Evolutionary conservation across 2,329 filamentous ascomycete species (phyloP).

Genomic region (Penicillium sclerotigenum): DNA sequence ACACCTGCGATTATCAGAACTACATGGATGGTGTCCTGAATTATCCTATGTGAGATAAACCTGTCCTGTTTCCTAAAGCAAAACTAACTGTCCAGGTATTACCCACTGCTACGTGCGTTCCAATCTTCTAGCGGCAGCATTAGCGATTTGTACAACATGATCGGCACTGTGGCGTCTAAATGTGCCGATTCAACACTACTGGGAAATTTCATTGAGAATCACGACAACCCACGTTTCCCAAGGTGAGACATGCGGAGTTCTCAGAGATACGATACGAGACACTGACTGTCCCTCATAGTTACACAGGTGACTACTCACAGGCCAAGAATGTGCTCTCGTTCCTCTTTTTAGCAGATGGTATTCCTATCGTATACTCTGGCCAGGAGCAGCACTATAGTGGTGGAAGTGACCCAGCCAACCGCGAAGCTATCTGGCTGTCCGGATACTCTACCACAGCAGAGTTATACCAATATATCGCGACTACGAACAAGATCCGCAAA

Average conservation of each 20-base stretch:
- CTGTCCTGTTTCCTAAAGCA: constrained; percentile 38
- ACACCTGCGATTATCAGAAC: constrained; percentile 46
- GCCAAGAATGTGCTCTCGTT: constrained; percentile 63
- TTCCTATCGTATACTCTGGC: constrained; percentile 66
- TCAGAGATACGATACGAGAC: neutral
- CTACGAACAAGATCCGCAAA: constrained; percentile 52
- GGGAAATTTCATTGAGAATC: constrained; percentile 59
- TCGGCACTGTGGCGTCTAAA: constrained; percentile 31
- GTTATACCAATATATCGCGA: constrained; percentile 50
- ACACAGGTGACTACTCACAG: constrained; percentile 39
- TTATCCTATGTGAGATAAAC: constrained; percentile 41
- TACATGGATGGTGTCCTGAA: constrained; percentile 49
- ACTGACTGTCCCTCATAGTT: constrained; percentile 8
- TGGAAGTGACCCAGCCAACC: constrained; percentile 49
- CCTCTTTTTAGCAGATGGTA: constrained; percentile 57
- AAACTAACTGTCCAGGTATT: constrained; percentile 47
- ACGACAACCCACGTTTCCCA: constrained; percentile 58
- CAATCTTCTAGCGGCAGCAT: constrained; percentile 35
- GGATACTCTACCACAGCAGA: constrained; percentile 47
- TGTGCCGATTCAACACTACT: constrained; percentile 49
- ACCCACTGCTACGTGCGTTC: constrained; percentile 37
- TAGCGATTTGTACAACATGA: constrained; percentile 34
- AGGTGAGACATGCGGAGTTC: constrained; percentile 12
- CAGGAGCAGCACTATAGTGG: constrained; percentile 62
- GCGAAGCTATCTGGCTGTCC: constrained; percentile 59